phyloP scores from a whole-genome alignment of 768 basidiomycete species.

The Royoungia palumana region DNA sequence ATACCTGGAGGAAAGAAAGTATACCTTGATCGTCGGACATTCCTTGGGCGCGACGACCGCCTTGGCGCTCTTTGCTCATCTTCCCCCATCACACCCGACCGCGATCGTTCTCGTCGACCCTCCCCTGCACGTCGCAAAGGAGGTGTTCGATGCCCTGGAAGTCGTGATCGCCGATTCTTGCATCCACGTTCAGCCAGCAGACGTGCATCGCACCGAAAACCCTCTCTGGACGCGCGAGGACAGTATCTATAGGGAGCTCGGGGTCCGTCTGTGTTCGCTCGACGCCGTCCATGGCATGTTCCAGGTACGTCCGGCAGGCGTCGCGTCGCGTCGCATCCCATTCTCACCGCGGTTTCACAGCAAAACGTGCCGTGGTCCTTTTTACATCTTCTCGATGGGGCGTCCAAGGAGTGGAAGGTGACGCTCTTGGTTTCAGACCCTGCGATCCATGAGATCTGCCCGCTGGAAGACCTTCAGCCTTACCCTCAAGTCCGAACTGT shows the following conservation, averaged over 20 bases:
- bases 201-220: constrained; percentile 1
- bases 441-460: not conserved
- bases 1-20: constrained; percentile 12
- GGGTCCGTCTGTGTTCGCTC: constrained; percentile 8
- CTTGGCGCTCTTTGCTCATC: constrained; percentile 9
- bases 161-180: not conserved
- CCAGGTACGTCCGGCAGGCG: not conserved
- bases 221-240: constrained; percentile 16
- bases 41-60: constrained; percentile 10
- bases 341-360: not conserved
- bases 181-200: not conserved
- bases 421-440: constrained; percentile 21
- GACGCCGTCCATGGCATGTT: not conserved
- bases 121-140: not conserved
- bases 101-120: constrained; percentile 21
- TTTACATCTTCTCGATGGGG: not conserved
- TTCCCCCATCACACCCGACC: constrained; percentile 7
- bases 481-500: constrained; percentile 13
- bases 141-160: not conserved
- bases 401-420: constrained; percentile 11
- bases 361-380: constrained; percentile 18
- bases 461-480: constrained; percentile 9
- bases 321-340: not conserved
- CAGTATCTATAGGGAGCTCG: constrained; percentile 5
- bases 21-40: constrained; percentile 19